Evolutionary conservation across 2,329 filamentous ascomycete species (phyloP), one percentile per base, ranked within the genome.

Genomic region (Pyricularia sp.): DNA sequence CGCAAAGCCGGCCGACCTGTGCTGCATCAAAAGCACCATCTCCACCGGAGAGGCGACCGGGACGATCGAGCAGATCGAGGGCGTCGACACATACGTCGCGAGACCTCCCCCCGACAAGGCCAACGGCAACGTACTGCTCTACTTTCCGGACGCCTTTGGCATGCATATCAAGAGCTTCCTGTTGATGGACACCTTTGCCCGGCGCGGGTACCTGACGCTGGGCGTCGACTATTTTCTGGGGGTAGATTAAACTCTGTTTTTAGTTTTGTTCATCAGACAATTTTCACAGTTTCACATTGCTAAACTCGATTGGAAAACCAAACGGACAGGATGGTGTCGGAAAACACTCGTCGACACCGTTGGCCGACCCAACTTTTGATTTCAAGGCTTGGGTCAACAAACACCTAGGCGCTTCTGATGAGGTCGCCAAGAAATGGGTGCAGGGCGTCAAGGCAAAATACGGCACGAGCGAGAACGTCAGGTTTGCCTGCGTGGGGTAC

Each of bases 301-400:
- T 50, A 7, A 7, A 50, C 42, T 50, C 11, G 33, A 14, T 12
- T 12, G 33, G 17, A 2, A n/a, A n/a, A n/a, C 42, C 1, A 17
- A 17, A 20, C 17, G 11, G 14, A n/a, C 11, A 77, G 65, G 77
- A 81, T 64, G 77, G 73, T 33, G 74, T 73, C 17, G 74, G 79
- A 25, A 77, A 77, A 30, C 71, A 73, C 67, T 71, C 71, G 28
- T 70, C 70, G 67, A 71, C 71, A 17, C 67, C 70, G 10, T 71
- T 69, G 20, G 70, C 71, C 63, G 65, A 73, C 30, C 69, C 72
- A 1, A 75, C 73, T n/a, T 85, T 85, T 69, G 81, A 84, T 72
- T 81, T 78, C 31, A 79, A 79, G 61, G 81, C 79, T 4, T 84
- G 82, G 82, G 80, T 79, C 68, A 68, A 69, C 42, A 83, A 83